Conservation (phyloP, 2,329 filamentous ascomycete genomes). For the Aspergillus carbonarius region DNA sequence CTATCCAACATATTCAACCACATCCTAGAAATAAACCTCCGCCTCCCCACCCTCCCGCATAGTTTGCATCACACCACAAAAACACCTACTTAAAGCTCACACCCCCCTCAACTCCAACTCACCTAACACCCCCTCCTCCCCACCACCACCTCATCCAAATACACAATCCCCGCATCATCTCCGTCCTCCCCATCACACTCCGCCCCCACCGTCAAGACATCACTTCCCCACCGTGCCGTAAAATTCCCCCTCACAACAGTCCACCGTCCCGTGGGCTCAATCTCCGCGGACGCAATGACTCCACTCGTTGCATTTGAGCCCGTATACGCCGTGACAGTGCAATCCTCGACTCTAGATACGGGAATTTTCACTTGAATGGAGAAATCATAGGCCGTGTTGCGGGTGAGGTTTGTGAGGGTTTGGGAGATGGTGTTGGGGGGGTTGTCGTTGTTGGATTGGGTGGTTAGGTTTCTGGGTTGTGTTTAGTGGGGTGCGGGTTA, state of each 20-base stretch:
- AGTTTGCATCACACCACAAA: too few species aligned
- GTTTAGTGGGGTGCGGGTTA: not conserved
- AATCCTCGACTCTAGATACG: conserved; percentile 13
- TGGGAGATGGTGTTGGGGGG: conserved; percentile 23
- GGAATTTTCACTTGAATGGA: conserved; percentile 12
- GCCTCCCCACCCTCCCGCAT: too few species aligned
- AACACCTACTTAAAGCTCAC: too few species aligned
- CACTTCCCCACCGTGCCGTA: conserved; percentile 8
- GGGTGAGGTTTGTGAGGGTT: conserved; percentile 14
- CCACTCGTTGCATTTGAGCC: conserved; percentile 21
- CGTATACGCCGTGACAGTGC: conserved; percentile 16
- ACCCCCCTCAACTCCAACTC: too few species aligned
- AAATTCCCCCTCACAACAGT: conserved; percentile 17
- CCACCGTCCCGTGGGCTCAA: conserved; percentile 19
- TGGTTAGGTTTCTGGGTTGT: conserved; percentile 18
- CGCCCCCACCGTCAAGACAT: conserved; percentile 18
- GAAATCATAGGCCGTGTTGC: conserved; percentile 18
- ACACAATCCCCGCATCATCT: conserved; percentile 14
- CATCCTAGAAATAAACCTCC: too few species aligned
- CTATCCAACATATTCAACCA: too few species aligned
- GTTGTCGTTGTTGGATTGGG: conserved; percentile 23
- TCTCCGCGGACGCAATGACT: conserved; percentile 5
- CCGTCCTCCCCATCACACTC: conserved; percentile 21
- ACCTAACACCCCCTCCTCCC: not conserved
- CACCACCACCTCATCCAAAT: conserved; percentile 26